These are phyloP conservation scores for Phaeosphaeria sp. DNA, from an alignment of 2,329 filamentous ascomycete genomes.

Conservation along the genomic window DNA sequence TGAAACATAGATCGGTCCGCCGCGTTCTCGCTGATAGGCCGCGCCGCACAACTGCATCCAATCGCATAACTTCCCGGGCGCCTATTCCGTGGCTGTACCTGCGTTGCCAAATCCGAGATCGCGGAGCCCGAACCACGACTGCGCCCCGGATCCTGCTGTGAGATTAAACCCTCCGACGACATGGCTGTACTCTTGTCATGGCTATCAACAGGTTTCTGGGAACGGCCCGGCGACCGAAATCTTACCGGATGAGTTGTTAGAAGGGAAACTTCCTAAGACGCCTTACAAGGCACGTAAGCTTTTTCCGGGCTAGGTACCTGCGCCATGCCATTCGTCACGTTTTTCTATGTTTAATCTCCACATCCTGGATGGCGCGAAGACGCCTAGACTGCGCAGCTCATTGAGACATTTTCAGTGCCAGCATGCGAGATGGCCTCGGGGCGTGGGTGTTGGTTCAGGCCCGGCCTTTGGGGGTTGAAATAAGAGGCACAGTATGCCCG, in stretches of 20 bases:
- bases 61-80: neutral
- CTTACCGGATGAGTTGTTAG: neutral
- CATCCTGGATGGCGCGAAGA: conserved; percentile 1
- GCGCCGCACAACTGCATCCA: neutral
- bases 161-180: conserved; percentile 2
- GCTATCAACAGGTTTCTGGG: neutral
- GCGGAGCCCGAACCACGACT: neutral
- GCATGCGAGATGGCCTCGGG: neutral
- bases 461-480: neutral
- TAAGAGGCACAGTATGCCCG: conserved; percentile 6
- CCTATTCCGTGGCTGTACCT: conserved; percentile 7
- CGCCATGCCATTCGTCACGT: conserved; percentile 1
- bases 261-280: neutral
- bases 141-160: neutral
- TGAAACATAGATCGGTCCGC: neutral
- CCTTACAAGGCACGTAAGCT: neutral
- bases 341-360: conserved; percentile 8
- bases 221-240: conserved; percentile 4
- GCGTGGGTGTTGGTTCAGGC: neutral
- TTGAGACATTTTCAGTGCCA: conserved; percentile 1
- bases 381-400: conserved; percentile 1
- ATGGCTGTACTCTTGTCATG: conserved; percentile 1
- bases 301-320: neutral
- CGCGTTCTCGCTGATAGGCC: neutral
- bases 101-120: neutral